Base-by-base conservation (phyloP, 192 early-diverging fungal species). In the Helicostylum pulchrum region DNA sequence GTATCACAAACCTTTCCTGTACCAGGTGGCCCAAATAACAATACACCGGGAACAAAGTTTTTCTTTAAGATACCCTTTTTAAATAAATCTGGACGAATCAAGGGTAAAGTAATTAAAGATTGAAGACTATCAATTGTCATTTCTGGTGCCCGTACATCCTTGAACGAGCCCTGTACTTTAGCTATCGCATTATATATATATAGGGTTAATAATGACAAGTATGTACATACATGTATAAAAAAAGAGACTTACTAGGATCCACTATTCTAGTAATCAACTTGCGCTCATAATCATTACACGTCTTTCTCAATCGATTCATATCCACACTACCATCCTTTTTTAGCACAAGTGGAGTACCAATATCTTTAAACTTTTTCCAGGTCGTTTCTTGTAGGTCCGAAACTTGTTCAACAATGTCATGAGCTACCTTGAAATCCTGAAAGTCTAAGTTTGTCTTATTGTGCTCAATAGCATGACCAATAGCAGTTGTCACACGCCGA, bases 21-120 rank as follows among this genome's bases (percentile, higher is more conserved):
- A 30, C 92, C 92, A 10, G 92, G 91, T 39, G 91, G 91, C 14
- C 91, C 91, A 75, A 93, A 94, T 19, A 94, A 71, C n/a, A 94
- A 75, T 34, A 94, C 78, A 9, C 92, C 92, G 21, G 87, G 82
- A 19, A 90, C 83, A 32, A 85, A 83, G 62, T 89, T 83, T 46
- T 84, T 79, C 54, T 76, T 76, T 48, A 91, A 71, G 23, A 92
- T 78, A 6, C 90, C 91, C 48, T 83, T 77, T 45, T 79, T 83
- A 73, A 92, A 92, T 44, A 88, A 81, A 62, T 90, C 85, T 5
- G 91, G 91, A n/a, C 90, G 79, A 26, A 87, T 67, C 65, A 92
- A 74, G 34, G 92, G 88, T 34, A 98, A 78, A 8, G 83, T 85
- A 61, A 91, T 90, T 57, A 92, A 81, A 47, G 91, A 90, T 65